phyloP scores from a whole-genome alignment of 75 land plant genomes.

The Picea glauca region DNA sequence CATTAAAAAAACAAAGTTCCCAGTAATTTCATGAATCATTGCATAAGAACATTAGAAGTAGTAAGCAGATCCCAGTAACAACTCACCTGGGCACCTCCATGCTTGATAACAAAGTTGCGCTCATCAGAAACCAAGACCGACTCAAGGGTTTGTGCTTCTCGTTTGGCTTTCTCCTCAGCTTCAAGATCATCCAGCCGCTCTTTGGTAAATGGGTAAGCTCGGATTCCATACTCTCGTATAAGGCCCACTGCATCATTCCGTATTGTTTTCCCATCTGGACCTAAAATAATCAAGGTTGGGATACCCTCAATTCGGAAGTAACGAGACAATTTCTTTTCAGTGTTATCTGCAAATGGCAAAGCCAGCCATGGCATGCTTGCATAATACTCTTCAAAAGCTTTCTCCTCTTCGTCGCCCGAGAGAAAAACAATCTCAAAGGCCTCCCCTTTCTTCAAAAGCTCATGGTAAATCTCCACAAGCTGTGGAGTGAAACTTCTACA shows the following conservation, averaged over 20 bases:
- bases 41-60: no score
- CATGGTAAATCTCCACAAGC: conserved; percentile 27
- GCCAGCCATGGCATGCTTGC: conserved; percentile 35
- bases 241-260: conserved; percentile 8
- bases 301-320: conserved; percentile 20
- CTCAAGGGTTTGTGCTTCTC: conserved; percentile 18
- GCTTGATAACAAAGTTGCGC: conserved; percentile 15
- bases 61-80: background rate
- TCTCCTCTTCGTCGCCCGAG: conserved; percentile 27
- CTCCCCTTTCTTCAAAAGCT: conserved; percentile 18
- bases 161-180: conserved; percentile 19
- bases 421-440: conserved; percentile 30
- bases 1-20: no score
- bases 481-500: conserved; percentile 31
- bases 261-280: conserved; percentile 33
- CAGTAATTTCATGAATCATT: no score
- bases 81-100: conserved; percentile 12
- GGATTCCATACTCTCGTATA: conserved; percentile 15
- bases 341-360: conserved; percentile 18
- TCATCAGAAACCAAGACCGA: conserved; percentile 19
- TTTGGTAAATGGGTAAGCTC: conserved; percentile 28
- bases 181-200: conserved; percentile 14
- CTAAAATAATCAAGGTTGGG: conserved; percentile 21
- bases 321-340: conserved; percentile 12
- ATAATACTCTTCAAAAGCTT: conserved; percentile 17